Conservation (phyloP, 23 red algal species). For the Chondrus crispus region DNA sequence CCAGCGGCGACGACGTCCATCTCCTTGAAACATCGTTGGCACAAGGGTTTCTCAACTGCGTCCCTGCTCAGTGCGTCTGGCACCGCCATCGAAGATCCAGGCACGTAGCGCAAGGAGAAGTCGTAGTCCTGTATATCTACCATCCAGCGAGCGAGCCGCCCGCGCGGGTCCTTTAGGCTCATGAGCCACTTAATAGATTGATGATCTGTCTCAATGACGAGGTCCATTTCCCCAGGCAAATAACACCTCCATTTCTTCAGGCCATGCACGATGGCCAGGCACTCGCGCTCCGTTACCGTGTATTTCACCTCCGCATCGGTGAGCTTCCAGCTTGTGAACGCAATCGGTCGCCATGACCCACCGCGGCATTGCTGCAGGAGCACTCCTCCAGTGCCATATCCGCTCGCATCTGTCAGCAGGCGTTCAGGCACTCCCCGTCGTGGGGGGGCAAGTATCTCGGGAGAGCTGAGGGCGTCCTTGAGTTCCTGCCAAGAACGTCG, state of each 20-base stretch:
- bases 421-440: not conserved
- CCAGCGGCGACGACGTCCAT: too few relatives aligned
- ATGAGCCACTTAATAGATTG: too few relatives aligned
- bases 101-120: not conserved
- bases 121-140: not conserved
- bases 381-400: not conserved
- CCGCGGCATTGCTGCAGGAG: not conserved
- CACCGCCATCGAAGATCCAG: not conserved
- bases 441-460: not conserved
- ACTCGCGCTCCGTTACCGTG: not conserved
- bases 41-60: too few relatives aligned
- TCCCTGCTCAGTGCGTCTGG: too few relatives aligned
- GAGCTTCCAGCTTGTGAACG: not conserved
- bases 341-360: not conserved
- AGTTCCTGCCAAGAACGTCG: not conserved
- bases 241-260: not conserved
- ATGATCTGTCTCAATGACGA: not conserved
- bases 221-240: not conserved
- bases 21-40: too few relatives aligned
- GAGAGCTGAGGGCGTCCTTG: not conserved
- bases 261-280: not conserved
- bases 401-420: not conserved
- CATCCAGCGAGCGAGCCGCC: not conserved
- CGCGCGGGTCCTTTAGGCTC: too few relatives aligned
- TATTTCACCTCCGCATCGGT: not conserved